phyloP scores from a whole-genome alignment of 768 basidiomycete genomes.

The Pulveroboletus frians region DNA sequence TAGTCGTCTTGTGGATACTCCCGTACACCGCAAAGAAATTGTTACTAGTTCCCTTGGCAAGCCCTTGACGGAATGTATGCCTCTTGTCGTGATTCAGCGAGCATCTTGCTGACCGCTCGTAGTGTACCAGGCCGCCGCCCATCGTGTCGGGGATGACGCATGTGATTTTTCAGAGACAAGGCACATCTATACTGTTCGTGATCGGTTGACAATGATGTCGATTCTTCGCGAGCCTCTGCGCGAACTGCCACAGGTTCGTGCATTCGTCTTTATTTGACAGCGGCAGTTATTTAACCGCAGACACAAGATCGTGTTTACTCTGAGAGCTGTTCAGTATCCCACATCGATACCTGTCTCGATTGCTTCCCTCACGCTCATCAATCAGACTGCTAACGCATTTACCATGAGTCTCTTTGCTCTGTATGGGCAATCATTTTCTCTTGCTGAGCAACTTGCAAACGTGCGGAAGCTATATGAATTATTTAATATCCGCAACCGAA shows the following conservation, averaged over 20 bases:
- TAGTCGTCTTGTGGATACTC: constrained; percentile 49
- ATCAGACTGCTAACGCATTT: constrained; percentile 51
- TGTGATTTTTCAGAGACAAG: constrained; percentile 31
- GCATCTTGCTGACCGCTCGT: neutral
- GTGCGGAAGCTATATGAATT: constrained; percentile 64
- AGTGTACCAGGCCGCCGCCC: constrained; percentile 31
- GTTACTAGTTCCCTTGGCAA: constrained; percentile 59
- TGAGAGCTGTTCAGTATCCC: constrained; percentile 60
- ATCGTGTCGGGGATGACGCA: constrained; percentile 36
- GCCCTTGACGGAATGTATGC: constrained; percentile 50
- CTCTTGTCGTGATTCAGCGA: neutral
- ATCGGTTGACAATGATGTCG: constrained; percentile 30
- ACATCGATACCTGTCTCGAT: constrained; percentile 58
- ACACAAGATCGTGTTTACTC: constrained; percentile 52
- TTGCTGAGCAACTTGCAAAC: constrained; percentile 48
- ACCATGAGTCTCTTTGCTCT: constrained; percentile 44
- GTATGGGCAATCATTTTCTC: constrained; percentile 49
- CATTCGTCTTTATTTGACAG: neutral
- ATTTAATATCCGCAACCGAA: constrained; percentile 50
- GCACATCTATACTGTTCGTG: constrained; percentile 28
- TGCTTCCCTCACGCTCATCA: constrained; percentile 56
- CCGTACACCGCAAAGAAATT: constrained; percentile 63
- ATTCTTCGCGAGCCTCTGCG: constrained; percentile 51
- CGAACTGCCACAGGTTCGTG: constrained; percentile 55
- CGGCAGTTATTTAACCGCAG: constrained; percentile 3